Conservation (phyloP, 768 basidiomycete species). For the Tricholoma sp. region DNA sequence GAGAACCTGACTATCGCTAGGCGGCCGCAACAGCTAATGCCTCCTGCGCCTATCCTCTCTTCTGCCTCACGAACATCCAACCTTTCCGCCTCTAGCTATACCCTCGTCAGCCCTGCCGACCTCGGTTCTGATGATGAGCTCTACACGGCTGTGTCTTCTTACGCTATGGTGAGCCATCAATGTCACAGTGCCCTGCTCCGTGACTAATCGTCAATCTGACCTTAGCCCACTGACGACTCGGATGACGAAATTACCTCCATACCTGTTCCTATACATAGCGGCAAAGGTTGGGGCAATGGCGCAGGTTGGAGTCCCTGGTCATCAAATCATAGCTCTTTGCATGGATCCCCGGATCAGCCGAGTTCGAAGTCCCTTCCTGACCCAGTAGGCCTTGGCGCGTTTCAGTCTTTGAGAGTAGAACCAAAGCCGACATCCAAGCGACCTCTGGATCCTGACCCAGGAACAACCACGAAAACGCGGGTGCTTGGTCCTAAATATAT, state of each 20-base stretch:
- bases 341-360: conserved; percentile 17
- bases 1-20: conserved; percentile 6
- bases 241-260: conserved; percentile 23
- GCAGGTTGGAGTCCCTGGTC: conserved; percentile 3
- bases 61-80: conserved; percentile 29
- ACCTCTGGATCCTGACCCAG: conserved; percentile 14
- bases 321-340: conserved; percentile 22
- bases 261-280: conserved; percentile 10
- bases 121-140: conserved; percentile 33
- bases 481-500: conserved; percentile 26
- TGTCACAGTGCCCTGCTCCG: conserved; percentile 9
- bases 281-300: conserved; percentile 13
- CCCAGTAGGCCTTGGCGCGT: not conserved
- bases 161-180: conserved; percentile 19
- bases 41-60: conserved; percentile 25
- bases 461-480: conserved; percentile 13
- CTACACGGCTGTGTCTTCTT: conserved; percentile 21
- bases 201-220: conserved; percentile 9
- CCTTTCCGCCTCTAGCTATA: conserved; percentile 35
- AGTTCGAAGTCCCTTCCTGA: conserved; percentile 20
- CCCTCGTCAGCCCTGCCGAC: conserved; percentile 38
- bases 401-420: conserved; percentile 1
- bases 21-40: conserved; percentile 16
- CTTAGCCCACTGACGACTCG: conserved; percentile 23
- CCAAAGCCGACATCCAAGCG: conserved; percentile 7